Evolutionary conservation across 2,329 filamentous ascomycete species (phyloP), one percentile per base, ranked within the genome.

Genomic region (Myriosclerotinia scirpicola): DNA sequence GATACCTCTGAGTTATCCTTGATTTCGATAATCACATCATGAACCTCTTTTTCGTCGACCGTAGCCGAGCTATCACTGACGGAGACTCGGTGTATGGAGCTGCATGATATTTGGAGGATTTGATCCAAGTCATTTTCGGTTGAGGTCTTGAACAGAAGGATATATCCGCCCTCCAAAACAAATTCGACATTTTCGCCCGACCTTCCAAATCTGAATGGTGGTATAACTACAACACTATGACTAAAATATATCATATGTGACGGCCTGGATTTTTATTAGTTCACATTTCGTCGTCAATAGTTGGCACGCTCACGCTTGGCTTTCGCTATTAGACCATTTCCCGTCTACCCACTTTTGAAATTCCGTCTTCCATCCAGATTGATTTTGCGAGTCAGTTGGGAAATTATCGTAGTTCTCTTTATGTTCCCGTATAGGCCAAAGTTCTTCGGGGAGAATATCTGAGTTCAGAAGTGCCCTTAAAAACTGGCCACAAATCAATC

Each of bases 311-410:
- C 46, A 48, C 30, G 52, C 48, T 53, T 53, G 58, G 11, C 40
- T 52, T 48, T 30, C 26, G 36, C 26, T 56, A n/a, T 58, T 52
- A 34, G 56, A 36, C 36, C 61, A 67, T 15, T 68, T 30, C 1
- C 64, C 40, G 48, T 75, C 72, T 12, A 75, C n/a, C 55, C 71
- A 76, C 3, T 44, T 14, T 22, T 72, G 67, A 26, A 75, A 74
- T 11, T 26, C 46, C 12, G 56, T 46, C 40, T 67, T 69, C 75
- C 75, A 76, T 9, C 67, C 66, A 54, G n/a, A 46, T 3, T 65
- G 55, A 5, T 20, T 62, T 30, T 71, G 69, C 40, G 68, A 67
- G 2, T 56, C 58, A 17, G 34, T 11, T n/a, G 75, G 74, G 42
- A 76, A 76, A 8, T 63, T 22, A 3, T 67, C 36, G 38, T 72